These are phyloP conservation scores for Candida frijolesensis DNA, from an alignment of 1,139 yeast species.

Conservation along the genomic window DNA sequence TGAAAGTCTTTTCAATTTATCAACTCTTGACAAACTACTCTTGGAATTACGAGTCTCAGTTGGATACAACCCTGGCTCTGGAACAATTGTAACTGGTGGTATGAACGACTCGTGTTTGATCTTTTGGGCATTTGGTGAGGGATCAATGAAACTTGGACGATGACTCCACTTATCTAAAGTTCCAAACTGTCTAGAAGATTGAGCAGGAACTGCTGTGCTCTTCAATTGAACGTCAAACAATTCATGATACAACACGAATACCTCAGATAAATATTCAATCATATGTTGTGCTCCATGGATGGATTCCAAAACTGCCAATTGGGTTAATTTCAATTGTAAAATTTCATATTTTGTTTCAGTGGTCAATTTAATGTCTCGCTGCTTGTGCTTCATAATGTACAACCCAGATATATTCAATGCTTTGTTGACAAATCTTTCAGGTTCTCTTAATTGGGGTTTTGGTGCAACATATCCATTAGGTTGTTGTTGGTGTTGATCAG, in stretches of 20 bases:
- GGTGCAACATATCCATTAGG: constrained; percentile 6
- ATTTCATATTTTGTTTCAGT: constrained; percentile 53
- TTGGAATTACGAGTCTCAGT: not conserved
- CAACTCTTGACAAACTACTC: constrained; percentile 11
- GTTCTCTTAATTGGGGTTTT: constrained; percentile 22
- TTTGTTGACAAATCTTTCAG: constrained; percentile 43
- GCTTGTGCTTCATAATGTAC: constrained; percentile 33
- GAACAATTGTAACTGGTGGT: constrained; percentile 1
- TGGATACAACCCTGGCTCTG: not conserved
- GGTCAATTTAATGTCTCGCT: constrained; percentile 31
- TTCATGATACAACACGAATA: constrained; percentile 60
- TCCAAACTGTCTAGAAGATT: constrained; percentile 17
- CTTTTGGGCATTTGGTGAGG: constrained; percentile 16
- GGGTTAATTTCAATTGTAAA: constrained; percentile 74
- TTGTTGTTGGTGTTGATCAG: constrained; percentile 6
- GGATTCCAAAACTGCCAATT: constrained; percentile 69
- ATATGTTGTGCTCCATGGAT: constrained; percentile 63
- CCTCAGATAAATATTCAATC: constrained; percentile 64
- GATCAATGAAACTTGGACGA: constrained; percentile 50
- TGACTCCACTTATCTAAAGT: constrained; percentile 41
- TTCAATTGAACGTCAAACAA: constrained; percentile 45
- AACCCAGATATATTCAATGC: constrained; percentile 49
- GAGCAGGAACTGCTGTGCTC: constrained; percentile 15
- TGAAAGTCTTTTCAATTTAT: constrained; percentile 16
- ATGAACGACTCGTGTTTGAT: constrained; percentile 3